Conservation (phyloP, 306 rosid species). For the Vigna unguiculata region DNA sequence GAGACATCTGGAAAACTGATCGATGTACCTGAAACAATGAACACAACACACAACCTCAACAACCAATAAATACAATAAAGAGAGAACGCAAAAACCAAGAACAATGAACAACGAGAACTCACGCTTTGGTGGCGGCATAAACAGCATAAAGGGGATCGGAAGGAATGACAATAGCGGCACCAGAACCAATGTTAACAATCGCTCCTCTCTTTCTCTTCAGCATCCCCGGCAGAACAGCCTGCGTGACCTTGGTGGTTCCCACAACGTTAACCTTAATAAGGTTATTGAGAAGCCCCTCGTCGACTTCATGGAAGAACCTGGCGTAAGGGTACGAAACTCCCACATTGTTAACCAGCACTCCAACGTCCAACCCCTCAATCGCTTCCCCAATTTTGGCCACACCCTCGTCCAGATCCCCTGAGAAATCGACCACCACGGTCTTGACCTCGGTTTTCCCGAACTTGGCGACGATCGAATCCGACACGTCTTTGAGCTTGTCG, state of each 20-base stretch:
- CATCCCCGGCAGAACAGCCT: conserved; percentile 87
- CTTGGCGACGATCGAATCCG: conserved; percentile 66
- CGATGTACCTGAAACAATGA: conserved; percentile 72
- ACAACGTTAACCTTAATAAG: conserved; percentile 84
- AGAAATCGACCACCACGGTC: conserved; percentile 79
- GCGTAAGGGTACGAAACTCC: conserved; percentile 94
- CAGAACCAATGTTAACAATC: conserved; percentile 92
- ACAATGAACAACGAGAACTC: conserved; percentile 32
- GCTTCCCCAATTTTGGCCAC: conserved; percentile 57
- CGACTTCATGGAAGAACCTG: conserved; percentile 89
- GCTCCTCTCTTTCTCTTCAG: conserved; percentile 89
- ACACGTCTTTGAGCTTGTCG: conserved; percentile 74
- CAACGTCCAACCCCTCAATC: conserved; percentile 83
- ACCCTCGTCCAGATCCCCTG: conserved; percentile 81
- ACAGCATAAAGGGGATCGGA: conserved; percentile 97
- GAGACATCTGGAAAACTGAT: conserved; percentile 91
- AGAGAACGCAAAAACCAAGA: neutral
- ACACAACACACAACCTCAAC: conserved; percentile 16
- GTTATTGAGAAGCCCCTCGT: conserved; percentile 72
- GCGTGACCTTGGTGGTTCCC: conserved; percentile 91
- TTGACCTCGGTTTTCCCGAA: conserved; percentile 60
- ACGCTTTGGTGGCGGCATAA: conserved; percentile 98
- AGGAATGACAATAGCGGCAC: conserved; percentile 89
- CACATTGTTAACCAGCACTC: conserved; percentile 81
- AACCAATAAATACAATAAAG: neutral